Evolutionary conservation across 2,329 filamentous ascomycete genomes (phyloP), one percentile per base, ranked within the genome.

Genomic region (Botrytis hyacinthi): DNA sequence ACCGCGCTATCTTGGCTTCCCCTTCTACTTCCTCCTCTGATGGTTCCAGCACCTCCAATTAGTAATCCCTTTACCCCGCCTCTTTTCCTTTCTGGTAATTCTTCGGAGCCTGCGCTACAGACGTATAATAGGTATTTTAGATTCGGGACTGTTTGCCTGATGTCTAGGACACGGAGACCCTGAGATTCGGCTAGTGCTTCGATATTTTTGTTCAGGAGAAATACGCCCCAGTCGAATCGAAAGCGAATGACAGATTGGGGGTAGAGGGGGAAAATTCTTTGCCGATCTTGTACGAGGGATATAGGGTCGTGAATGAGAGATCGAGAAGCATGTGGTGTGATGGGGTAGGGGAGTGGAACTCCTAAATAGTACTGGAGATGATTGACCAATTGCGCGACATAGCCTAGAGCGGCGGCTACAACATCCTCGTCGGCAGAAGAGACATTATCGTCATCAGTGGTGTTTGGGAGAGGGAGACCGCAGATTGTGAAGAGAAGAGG

Each of bases 121-220:
- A 98, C 91, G 78, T 97, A 97, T 2, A 98, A 85, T 26, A 98
- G 84, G 78, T 97, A 98, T 81, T 97, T 97, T 16, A 99, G 85
- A 80, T 99, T 99, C 2, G 95, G 94, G 10, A 98, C 84, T 0
- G 95, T 97, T 78, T 98, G 94, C 7, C 96, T 89, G 29, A 98
- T 94, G 79, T 99, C 96, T 76, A 98, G 87, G 1, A 97, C 91
- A 65, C 91, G 90, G 20, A 98, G 84, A 0, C 92, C 92, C 76
- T 94, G 90, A 1, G 86, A 85, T 5, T 85, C 83, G 74, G 89
- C 91, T 5, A 91, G 84, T 0, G 86, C 83, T 78, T 98, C 95
- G 73, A 99, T 95, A 80, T 98, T 86, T 83, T 98, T 98, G 84
- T 98, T 98, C 22, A 99, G 87, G n/a, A 98, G 85, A 79, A 98